Percentiles rank a stretch among this genome's conserved stretches.
phyloP scores from a whole-genome alignment of 1,139 yeast species.

The Ogataea hybrid region DNA sequence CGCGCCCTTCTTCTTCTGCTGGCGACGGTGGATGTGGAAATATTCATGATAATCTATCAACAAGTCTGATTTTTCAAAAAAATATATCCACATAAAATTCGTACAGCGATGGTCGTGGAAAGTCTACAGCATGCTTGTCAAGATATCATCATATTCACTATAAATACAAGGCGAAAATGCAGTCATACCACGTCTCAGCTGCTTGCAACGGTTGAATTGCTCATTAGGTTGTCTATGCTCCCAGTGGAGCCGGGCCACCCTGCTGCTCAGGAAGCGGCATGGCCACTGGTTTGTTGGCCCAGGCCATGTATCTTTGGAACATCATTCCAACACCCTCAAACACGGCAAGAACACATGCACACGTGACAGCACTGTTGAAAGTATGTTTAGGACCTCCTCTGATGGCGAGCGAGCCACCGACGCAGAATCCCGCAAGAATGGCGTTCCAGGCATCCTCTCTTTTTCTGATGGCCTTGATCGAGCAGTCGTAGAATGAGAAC shows the following conservation, averaged over 20 bases:
- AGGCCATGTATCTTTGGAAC: slow-evolving; percentile 87
- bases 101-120: slow-evolving; percentile 3
- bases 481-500: slow-evolving; percentile 92
- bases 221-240: slow-evolving; percentile 35
- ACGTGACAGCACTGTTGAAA: slow-evolving; percentile 93
- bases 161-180: slow-evolving; percentile 10
- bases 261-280: slow-evolving; percentile 62
- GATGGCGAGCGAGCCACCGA: slow-evolving; percentile 96
- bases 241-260: slow-evolving; percentile 36
- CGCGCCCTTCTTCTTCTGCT: slow-evolving; percentile 72
- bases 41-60: slow-evolving; percentile 60
- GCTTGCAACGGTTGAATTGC: background rate
- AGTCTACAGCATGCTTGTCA: background rate
- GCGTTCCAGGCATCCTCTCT: slow-evolving; percentile 99
- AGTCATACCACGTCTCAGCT: slow-evolving; percentile 5
- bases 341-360: slow-evolving; percentile 95
- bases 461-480: slow-evolving; percentile 91
- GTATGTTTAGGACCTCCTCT: slow-evolving; percentile 99
- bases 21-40: slow-evolving; percentile 85
- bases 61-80: background rate
- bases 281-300: slow-evolving; percentile 78
- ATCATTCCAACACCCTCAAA: slow-evolving; percentile 98
- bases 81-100: background rate
- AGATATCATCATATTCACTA: slow-evolving; percentile 7
- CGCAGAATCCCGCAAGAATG: slow-evolving; percentile 95